Evolutionary conservation across 768 basidiomycete species (phyloP).

Genomic region (Sporobolomyces phaffii): DNA sequence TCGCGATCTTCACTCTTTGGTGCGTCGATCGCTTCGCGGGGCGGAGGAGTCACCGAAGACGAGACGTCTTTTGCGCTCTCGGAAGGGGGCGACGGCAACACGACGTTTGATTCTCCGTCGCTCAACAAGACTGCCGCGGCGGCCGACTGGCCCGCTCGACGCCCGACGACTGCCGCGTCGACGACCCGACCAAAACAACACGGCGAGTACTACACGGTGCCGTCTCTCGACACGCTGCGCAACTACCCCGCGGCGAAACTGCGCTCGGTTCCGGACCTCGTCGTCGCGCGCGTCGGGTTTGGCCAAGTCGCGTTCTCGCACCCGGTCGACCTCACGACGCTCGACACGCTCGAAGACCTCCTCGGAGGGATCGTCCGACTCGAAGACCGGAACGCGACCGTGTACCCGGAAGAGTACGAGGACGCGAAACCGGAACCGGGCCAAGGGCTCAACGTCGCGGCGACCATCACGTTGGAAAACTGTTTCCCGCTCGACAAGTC

Average conservation of each 20-base stretch:
- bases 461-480: conserved; percentile 65
- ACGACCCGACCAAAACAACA: conserved; percentile 51
- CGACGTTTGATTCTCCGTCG: conserved; percentile 31
- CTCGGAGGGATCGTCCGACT: conserved; percentile 82
- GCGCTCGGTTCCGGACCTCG: conserved; percentile 64
- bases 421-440: conserved; percentile 76
- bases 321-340: conserved; percentile 73
- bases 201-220: conserved; percentile 88
- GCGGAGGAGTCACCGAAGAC: neutral
- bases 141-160: conserved; percentile 11
- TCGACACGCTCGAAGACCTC: conserved; percentile 70
- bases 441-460: conserved; percentile 80
- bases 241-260: conserved; percentile 67
- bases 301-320: conserved; percentile 78
- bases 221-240: conserved; percentile 66
- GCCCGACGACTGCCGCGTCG: neutral
- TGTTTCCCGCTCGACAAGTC: conserved; percentile 91
- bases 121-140: neutral
- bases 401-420: conserved; percentile 86
- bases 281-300: conserved; percentile 84
- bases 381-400: conserved; percentile 82
- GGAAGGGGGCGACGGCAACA: conserved; percentile 24
- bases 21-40: conserved; percentile 1
- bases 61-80: conserved; percentile 16
- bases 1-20: conserved; percentile 16